phyloP scores from a whole-genome alignment of 2,329 filamentous ascomycete genomes.

The Colletotrichum spinosum region DNA sequence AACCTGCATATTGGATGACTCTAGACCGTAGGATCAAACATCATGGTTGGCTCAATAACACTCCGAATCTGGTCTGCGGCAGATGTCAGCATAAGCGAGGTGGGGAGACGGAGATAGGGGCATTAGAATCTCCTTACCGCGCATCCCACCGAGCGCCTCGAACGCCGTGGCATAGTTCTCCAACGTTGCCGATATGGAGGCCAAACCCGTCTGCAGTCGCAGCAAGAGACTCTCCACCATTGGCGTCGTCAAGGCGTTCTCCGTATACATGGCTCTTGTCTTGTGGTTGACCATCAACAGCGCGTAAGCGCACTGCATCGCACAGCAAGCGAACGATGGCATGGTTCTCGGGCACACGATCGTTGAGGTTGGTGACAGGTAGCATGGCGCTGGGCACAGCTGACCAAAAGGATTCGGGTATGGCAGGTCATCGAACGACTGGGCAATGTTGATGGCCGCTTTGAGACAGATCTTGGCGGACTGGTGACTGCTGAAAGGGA shows the following conservation, averaged over 20 bases:
- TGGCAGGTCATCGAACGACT: conserved; percentile 57
- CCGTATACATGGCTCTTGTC: conserved; percentile 51
- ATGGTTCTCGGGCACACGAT: conserved; percentile 57
- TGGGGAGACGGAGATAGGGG: conserved; percentile 11
- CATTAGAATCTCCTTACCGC: conserved; percentile 47
- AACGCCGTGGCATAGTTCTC: conserved; percentile 58
- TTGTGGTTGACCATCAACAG: conserved; percentile 57
- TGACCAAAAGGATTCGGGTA: conserved; percentile 56
- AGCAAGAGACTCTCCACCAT: conserved; percentile 51
- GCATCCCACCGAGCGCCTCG: conserved; percentile 58
- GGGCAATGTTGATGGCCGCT: conserved; percentile 60
- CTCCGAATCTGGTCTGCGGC: conserved; percentile 42
- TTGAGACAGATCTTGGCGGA: conserved; percentile 62
- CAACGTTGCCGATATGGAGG: conserved; percentile 54
- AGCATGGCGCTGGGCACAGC: conserved; percentile 47
- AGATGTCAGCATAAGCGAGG: conserved; percentile 17
- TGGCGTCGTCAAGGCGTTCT: conserved; percentile 39
- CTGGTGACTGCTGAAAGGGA: conserved; percentile 59
- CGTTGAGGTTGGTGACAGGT: conserved; percentile 49
- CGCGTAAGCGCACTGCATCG: conserved; percentile 59
- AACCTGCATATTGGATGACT: conserved; percentile 17
- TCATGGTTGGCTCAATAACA: conserved; percentile 41
- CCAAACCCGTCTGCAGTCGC: conserved; percentile 54
- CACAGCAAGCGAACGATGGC: conserved; percentile 58
- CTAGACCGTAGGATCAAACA: conserved; percentile 35